Evolutionary conservation across 2,329 filamentous ascomycete genomes (phyloP).

Genomic region (Coleophoma cylindrospora): DNA sequence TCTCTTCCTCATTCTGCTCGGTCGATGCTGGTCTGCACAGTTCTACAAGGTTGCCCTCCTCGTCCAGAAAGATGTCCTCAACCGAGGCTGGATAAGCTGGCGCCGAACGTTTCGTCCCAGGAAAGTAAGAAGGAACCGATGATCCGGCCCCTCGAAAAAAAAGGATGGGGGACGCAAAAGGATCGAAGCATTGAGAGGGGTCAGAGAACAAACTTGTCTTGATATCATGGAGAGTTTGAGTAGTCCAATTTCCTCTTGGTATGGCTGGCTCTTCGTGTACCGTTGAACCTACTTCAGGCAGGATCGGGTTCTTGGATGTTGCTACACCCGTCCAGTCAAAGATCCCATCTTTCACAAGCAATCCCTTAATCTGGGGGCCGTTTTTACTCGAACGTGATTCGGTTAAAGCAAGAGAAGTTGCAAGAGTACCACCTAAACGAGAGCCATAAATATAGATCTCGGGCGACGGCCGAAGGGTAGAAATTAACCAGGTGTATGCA

Average conservation of each 20-base stretch:
- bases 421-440: conserved; percentile 52
- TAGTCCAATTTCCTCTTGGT: conserved; percentile 9
- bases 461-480: conserved; percentile 24
- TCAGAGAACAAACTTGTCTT: conserved; percentile 42
- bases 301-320: conserved; percentile 34
- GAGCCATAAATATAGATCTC: conserved; percentile 49
- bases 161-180: conserved; percentile 52
- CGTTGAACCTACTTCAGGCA: neutral
- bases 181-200: conserved; percentile 49
- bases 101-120: neutral
- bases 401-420: conserved; percentile 51
- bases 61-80: neutral
- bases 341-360: conserved; percentile 53
- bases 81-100: neutral
- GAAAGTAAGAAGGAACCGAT: conserved; percentile 16
- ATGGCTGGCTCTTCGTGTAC: neutral
- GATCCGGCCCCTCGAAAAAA: conserved; percentile 50
- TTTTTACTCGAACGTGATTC: conserved; percentile 40
- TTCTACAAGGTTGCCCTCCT: neutral
- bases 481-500: conserved; percentile 36
- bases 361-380: conserved; percentile 38
- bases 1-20: conserved; percentile 2
- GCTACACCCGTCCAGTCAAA: conserved; percentile 62
- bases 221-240: conserved; percentile 19
- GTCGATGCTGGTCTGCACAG: neutral